These are phyloP conservation scores for Sinapis alba DNA, from an alignment of 441 rosid genomes.

Conservation along the genomic window DNA sequence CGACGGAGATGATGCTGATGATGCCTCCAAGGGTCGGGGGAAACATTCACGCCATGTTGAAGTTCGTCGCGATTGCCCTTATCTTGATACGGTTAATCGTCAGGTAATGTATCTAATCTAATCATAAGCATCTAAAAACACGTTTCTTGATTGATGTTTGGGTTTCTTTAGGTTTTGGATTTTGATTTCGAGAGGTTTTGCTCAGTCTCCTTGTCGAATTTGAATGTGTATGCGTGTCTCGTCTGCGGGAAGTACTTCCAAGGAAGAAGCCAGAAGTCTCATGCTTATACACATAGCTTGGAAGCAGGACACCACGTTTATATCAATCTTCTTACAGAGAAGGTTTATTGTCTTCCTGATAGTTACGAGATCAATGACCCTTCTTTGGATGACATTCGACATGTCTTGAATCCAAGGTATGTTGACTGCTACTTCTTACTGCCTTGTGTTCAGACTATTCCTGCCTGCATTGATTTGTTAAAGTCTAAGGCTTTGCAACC, in stretches of 20 bases:
- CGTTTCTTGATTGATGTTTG: neutral
- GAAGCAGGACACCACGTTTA: slow-evolving; percentile 98
- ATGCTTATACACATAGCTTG: slow-evolving; percentile 97
- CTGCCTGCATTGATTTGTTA: neutral
- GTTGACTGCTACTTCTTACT: slow-evolving; percentile 1
- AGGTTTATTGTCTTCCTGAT: slow-evolving; percentile 95
- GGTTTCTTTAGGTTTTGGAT: slow-evolving; percentile 71
- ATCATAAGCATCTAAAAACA: neutral
- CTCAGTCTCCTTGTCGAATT: slow-evolving; percentile 84
- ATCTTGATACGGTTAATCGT: slow-evolving; percentile 94
- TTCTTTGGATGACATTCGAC: slow-evolving; percentile 90
- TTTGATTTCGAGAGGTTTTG: slow-evolving; percentile 98
- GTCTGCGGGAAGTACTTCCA: slow-evolving; percentile 96
- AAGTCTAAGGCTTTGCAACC: neutral
- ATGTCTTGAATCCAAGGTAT: slow-evolving; percentile 90
- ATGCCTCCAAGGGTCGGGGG: slow-evolving; percentile 37
- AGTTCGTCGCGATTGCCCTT: slow-evolving; percentile 90
- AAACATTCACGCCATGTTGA: slow-evolving; percentile 59
- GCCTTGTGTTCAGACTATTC: neutral
- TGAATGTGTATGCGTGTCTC: slow-evolving; percentile 93
- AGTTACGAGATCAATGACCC: slow-evolving; percentile 95
- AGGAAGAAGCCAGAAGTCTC: slow-evolving; percentile 93
- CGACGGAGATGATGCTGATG: slow-evolving; percentile 39
- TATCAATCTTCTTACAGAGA: slow-evolving; percentile 86
- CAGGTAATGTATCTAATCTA: slow-evolving; percentile 53